Percentiles rank a stretch among this genome's conserved stretches.
Evolutionary conservation across 2,329 filamentous ascomycete genomes (phyloP).

Genomic region (Celoporthe dispersa): DNA sequence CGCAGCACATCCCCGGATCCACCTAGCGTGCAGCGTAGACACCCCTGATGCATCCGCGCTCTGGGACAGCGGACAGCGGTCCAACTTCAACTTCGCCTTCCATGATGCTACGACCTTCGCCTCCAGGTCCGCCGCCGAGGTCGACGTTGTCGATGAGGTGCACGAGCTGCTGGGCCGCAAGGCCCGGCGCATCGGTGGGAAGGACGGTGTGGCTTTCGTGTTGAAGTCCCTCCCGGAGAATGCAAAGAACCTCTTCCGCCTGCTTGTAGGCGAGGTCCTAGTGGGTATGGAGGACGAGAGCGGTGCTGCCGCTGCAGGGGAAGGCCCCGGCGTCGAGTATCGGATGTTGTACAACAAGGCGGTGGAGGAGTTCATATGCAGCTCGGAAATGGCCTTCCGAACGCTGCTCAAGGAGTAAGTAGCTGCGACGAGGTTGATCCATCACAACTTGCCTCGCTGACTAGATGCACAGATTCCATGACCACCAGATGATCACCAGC

Average conservation of each 20-base stretch:
- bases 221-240: constrained; percentile 90
- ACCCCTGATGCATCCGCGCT: constrained; percentile 85
- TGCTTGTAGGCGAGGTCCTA: constrained; percentile 85
- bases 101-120: constrained; percentile 94
- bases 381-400: constrained; percentile 93
- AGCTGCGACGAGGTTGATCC: background rate
- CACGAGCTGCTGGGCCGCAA: constrained; percentile 84
- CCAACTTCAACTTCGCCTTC: constrained; percentile 84
- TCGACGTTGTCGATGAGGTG: constrained; percentile 88
- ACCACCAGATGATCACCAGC: constrained; percentile 96
- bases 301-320: constrained; percentile 49
- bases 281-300: constrained; percentile 68
- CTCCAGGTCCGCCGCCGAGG: constrained; percentile 67
- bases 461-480: constrained; percentile 70
- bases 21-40: constrained; percentile 80
- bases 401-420: constrained; percentile 88
- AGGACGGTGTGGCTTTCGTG: constrained; percentile 91
- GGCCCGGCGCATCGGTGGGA: constrained; percentile 78
- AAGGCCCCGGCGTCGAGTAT: constrained; percentile 81
- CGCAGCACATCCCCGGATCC: constrained; percentile 72
- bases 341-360: constrained; percentile 92
- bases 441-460: constrained; percentile 33
- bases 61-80: constrained; percentile 86
- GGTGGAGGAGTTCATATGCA: constrained; percentile 95
- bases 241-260: constrained; percentile 81